A percentile compares a stretch with the other conserved stretches of the same genome.
These are phyloP conservation scores for Paramecium caudatum DNA, from an alignment of 73 alveolate genomes.

Conservation along the genomic window DNA sequence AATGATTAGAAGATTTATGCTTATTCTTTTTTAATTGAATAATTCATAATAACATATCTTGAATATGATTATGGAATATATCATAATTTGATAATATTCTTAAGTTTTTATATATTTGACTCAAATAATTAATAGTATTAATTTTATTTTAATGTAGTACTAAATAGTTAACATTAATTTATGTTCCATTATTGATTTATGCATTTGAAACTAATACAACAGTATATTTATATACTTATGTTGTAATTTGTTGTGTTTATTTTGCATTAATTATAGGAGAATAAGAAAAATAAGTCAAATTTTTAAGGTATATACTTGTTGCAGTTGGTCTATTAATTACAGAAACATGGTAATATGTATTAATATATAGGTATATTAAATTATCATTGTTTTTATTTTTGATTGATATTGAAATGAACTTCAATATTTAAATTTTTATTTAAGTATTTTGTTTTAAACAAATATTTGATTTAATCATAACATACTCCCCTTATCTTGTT, in stretches of 20 bases:
- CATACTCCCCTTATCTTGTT: neutral
- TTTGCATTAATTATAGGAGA: neutral
- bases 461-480: neutral
- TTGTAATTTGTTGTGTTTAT: neutral
- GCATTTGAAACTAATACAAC: conserved; percentile 36
- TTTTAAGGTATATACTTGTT: neutral
- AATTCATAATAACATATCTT: neutral
- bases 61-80: conserved; percentile 25
- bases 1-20: neutral
- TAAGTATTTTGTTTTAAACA: neutral
- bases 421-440: neutral
- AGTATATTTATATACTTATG: conserved; percentile 6
- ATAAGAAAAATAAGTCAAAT: neutral
- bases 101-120: conserved; percentile 47
- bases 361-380: neutral
- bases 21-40: conserved; percentile 4
- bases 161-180: conserved; percentile 20
- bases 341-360: neutral
- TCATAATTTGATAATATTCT: conserved; percentile 22
- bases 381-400: neutral
- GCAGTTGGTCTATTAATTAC: neutral
- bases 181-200: conserved; percentile 36
- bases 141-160: neutral
- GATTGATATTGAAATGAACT: conserved; percentile 8
- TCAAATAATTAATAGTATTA: neutral